These are phyloP conservation scores for Fusarium bactridioides DNA, from an alignment of 2,329 filamentous ascomycete genomes.

Conservation along the genomic window DNA sequence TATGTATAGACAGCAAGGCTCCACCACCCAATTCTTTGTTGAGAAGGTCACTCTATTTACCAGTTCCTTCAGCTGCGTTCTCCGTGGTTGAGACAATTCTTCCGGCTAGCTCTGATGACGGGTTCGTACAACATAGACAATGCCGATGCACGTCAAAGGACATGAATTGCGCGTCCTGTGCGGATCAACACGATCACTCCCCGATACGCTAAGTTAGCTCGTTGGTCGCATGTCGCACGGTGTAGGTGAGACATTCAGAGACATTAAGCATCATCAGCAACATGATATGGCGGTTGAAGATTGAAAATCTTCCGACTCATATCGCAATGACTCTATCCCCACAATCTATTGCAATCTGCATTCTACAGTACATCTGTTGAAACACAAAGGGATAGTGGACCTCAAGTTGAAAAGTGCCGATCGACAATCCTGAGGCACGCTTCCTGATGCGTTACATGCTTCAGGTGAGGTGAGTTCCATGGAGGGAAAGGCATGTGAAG, in stretches of 20 bases:
- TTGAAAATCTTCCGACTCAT: background rate
- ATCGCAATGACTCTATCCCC: background rate
- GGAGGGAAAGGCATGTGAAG: conserved; percentile 13
- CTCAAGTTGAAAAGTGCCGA: background rate
- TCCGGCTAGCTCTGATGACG: conserved; percentile 15
- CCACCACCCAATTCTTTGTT: conserved; percentile 23
- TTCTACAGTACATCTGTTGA: background rate
- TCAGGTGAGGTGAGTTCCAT: background rate
- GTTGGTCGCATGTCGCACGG: conserved; percentile 5
- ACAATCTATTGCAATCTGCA: background rate
- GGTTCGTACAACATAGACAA: conserved; percentile 17
- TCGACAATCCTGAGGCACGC: background rate
- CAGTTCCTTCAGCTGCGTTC: background rate
- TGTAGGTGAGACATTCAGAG: conserved; percentile 7
- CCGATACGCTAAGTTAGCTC: conserved; percentile 23
- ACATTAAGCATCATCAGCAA: background rate
- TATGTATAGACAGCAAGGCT: background rate
- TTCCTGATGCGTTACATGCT: background rate
- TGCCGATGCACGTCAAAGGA: conserved; percentile 26
- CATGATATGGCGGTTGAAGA: background rate
- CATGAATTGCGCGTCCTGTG: conserved; percentile 34
- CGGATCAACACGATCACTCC: conserved; percentile 22
- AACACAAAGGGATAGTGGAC: background rate
- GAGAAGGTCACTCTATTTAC: background rate
- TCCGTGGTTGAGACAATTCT: background rate